Percentiles rank a stretch among this genome's conserved stretches.
Conservation (phyloP, 352 stramenopile genomes). For the Phytopythium kandeliae region DNA sequence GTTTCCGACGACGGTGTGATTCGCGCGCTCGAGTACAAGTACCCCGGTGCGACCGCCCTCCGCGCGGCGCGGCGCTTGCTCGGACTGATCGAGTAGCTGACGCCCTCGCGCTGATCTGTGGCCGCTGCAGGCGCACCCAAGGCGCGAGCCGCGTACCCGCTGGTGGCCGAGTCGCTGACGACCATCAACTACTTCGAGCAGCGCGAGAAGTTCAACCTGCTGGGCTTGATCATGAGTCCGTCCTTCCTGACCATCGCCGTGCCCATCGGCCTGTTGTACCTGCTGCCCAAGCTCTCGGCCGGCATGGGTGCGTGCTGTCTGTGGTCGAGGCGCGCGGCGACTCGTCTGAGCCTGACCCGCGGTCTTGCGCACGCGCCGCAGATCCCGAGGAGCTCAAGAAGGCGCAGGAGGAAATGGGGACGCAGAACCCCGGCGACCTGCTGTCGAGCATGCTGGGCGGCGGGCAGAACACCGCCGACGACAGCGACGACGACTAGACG, state of each 20-base stretch:
- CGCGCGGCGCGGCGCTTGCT: no score
- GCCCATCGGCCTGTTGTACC: constrained; percentile 69
- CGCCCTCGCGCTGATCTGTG: no score
- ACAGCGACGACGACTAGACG: constrained; percentile 77
- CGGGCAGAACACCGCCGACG: constrained; percentile 41
- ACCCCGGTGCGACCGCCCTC: no score
- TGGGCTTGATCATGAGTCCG: constrained; percentile 71
- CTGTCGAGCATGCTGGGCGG: constrained; percentile 74
- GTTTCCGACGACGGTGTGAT: constrained; percentile 44
- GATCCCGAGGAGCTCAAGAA: constrained; percentile 86
- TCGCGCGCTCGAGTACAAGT: constrained; percentile 76
- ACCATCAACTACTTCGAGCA: constrained; percentile 80
- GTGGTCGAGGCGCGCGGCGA: no score
- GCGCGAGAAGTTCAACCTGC: constrained; percentile 76
- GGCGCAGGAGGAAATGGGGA: constrained; percentile 77
- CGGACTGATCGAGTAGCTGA: no score
- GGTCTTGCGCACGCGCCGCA: constrained; percentile 8
- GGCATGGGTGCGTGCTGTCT: constrained; percentile 46
- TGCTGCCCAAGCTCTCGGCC: constrained; percentile 77
- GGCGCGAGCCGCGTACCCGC: constrained; percentile 49
- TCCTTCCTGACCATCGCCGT: constrained; percentile 79
- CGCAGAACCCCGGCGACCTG: constrained; percentile 58
- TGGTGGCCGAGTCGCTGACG: constrained; percentile 55
- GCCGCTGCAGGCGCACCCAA: no score
- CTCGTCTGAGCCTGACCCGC: no score